Conservation (phyloP, 805 yeast genomes). For the Babjeviella inositovora region DNA sequence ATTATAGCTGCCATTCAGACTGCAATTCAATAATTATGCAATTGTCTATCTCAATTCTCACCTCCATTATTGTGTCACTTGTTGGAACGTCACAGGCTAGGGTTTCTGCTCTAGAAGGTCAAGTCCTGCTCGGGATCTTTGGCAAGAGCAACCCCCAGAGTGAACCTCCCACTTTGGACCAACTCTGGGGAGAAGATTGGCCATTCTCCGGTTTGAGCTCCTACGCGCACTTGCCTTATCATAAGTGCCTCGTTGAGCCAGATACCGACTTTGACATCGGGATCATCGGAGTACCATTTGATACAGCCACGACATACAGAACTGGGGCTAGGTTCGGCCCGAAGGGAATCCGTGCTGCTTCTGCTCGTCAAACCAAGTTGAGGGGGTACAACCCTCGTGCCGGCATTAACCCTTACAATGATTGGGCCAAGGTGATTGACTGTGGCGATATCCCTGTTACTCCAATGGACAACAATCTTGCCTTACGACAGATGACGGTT, state of each 20-base stretch:
- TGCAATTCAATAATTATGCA: too few species aligned
- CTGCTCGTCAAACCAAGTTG: conserved; percentile 52
- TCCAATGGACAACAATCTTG: conserved; percentile 40
- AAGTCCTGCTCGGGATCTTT: too few species aligned
- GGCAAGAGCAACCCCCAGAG: conserved; percentile 1
- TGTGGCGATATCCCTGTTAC: conserved; percentile 45
- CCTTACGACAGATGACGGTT: conserved; percentile 33
- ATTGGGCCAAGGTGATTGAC: conserved; percentile 33
- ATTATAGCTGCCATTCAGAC: too few species aligned
- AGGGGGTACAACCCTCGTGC: conserved; percentile 58
- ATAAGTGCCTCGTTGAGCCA: conserved; percentile 36
- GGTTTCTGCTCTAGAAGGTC: too few species aligned
- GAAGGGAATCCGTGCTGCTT: conserved; percentile 47
- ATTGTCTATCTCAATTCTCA: too few species aligned
- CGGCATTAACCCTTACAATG: conserved; percentile 27
- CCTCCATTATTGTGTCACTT: too few species aligned
- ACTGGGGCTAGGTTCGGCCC: conserved; percentile 84
- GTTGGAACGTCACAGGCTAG: too few species aligned
- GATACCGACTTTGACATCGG: conserved; percentile 47
- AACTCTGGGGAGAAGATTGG: conserved; percentile 65
- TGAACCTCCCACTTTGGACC: conserved; percentile 24
- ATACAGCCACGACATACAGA: conserved; percentile 65
- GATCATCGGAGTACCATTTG: conserved; percentile 69
- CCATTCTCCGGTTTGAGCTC: conserved; percentile 53
- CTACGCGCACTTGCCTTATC: conserved; percentile 58